phyloP scores from a whole-genome alignment of 176 grass and related monocot genomes.

The Aegilops longissima region DNA sequence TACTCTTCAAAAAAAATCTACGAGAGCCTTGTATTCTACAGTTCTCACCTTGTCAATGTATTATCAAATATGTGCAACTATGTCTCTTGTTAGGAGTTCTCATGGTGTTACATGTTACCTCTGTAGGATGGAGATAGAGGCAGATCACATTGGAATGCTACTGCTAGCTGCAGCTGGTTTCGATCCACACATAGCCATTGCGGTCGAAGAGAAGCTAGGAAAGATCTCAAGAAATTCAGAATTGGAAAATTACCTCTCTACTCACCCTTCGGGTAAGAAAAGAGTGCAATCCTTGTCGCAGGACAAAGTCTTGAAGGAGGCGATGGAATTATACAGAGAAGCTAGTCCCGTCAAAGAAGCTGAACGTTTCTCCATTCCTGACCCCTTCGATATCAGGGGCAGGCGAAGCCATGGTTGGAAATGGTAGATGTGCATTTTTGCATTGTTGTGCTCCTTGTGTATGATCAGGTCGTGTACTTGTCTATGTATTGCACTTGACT shows the following conservation, averaged over 20 bases:
- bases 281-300: slow-evolving; percentile 55
- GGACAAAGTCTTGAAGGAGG: slow-evolving; percentile 73
- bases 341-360: slow-evolving; percentile 23
- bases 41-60: neutral
- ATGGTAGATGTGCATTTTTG: neutral
- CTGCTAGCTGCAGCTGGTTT: slow-evolving; percentile 82
- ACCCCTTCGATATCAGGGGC: neutral
- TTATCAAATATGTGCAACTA: neutral
- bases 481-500: neutral
- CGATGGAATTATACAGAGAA: slow-evolving; percentile 64
- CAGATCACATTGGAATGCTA: slow-evolving; percentile 87
- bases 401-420: neutral
- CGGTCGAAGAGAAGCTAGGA: slow-evolving; percentile 74
- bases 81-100: neutral
- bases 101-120: slow-evolving; percentile 8
- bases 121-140: slow-evolving; percentile 93
- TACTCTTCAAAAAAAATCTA: neutral
- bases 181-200: slow-evolving; percentile 70
- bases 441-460: neutral
- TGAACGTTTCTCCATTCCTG: neutral
- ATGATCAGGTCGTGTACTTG: neutral
- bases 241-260: slow-evolving; percentile 68
- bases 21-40: neutral
- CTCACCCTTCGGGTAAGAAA: slow-evolving; percentile 90
- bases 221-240: slow-evolving; percentile 61